A percentile compares a stretch with the other conserved stretches of the same genome.
phyloP scores from a whole-genome alignment of 176 grass and related monocot species.

The Saccharum officinarum region DNA sequence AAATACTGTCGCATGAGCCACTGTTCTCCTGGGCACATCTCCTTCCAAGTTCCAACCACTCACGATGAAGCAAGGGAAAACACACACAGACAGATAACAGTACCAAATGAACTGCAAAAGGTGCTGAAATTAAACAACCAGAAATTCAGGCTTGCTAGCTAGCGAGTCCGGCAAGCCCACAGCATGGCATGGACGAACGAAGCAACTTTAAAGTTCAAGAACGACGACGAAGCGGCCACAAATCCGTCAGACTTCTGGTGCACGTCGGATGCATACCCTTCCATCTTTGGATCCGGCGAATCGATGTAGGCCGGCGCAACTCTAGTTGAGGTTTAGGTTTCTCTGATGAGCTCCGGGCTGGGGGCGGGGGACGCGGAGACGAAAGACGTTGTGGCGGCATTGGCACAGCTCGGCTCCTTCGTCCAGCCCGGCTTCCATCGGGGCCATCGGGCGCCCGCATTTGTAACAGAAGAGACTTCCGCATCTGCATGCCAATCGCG shows the following conservation, averaged over 20 bases:
- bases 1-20: not conserved
- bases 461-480: not conserved
- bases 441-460: not conserved
- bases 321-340: not conserved
- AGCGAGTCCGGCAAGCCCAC: not conserved
- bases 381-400: not conserved
- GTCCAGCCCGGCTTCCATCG: not conserved
- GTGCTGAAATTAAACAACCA: not conserved
- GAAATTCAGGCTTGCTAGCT: not conserved
- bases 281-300: not conserved
- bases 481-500: slow-evolving; percentile 14
- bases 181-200: not conserved
- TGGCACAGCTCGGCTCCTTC: not conserved
- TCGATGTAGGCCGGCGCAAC: not conserved
- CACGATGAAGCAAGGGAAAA: not conserved
- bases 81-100: not conserved
- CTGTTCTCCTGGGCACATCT: not conserved
- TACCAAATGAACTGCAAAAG: not conserved
- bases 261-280: not conserved
- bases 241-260: not conserved
- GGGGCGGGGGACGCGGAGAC: not conserved
- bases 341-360: not conserved
- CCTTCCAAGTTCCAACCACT: not conserved
- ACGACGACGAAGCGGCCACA: too few species aligned
- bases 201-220: not conserved